Evolutionary conservation across 345 rosid genomes (phyloP).

Genomic region (Limnanthes douglasii): DNA sequence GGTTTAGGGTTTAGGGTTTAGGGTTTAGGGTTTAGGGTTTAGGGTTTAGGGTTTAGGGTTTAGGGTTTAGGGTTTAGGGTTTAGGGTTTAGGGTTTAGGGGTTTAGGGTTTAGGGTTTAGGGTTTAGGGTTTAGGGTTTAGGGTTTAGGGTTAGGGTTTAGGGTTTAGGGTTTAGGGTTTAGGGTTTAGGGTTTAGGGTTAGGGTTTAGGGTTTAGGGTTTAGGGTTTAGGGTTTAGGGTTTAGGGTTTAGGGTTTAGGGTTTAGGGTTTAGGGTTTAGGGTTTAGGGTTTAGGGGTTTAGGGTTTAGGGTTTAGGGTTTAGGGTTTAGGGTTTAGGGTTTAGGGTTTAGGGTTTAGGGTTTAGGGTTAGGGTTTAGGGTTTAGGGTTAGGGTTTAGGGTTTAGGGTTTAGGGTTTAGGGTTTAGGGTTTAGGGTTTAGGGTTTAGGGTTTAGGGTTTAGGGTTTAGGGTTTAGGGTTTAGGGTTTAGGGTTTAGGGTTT

Average conservation of each 20-base stretch:
- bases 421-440: neutral
- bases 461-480: neutral
- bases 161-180: slow-evolving; percentile 14
- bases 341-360: neutral
- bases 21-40: slow-evolving; percentile 4
- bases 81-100: neutral
- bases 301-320: neutral
- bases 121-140: slow-evolving; percentile 6
- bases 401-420: neutral
- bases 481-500: neutral
- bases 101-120: slow-evolving; percentile 5
- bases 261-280: too few relatives aligned
- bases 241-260: slow-evolving; percentile 17
- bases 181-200: slow-evolving; percentile 13
- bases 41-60: too few relatives aligned
- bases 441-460: neutral
- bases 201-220: neutral
- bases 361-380: neutral
- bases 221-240: slow-evolving; percentile 6
- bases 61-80: neutral
- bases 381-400: neutral
- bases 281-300: neutral
- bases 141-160: slow-evolving; percentile 8
- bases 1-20: slow-evolving; percentile 9
- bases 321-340: neutral